Base-by-base conservation (phyloP, 495 filamentous ascomycete genomes). In the Thermochaetoides thermophila region DNA sequence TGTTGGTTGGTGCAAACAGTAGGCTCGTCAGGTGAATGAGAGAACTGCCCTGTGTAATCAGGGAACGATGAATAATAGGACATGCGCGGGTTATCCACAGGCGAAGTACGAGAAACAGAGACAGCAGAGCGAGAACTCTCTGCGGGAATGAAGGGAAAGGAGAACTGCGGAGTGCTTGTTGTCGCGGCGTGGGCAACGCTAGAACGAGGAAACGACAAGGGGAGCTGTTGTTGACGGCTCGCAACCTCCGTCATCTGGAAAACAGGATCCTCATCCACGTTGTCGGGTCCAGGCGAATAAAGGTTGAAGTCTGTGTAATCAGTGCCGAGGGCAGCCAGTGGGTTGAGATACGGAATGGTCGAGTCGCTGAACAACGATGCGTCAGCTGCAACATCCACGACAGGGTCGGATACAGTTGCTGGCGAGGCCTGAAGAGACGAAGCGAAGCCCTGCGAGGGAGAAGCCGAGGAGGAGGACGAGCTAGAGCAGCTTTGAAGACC, bases 241-340 rank as follows among this genome's bases (percentile, higher is more conserved):
- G 15, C 18, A 22, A 39, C 29, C 26, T 44, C 38, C 27, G 37
- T 40, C 39, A 38, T 42, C 27, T 36, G 33, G 13, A 42, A 35
- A 17, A 43, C 43, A 19, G 50, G 52, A 18, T 64, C 61, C 24
- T 65, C 63, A 16, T 65, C 61, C 27, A 57, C 49, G 42, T 48
- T 45, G 40, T 47, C 52, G 5, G 60, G 56, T n/a, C 55, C 38
- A 2, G 63, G 63, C 26, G 63, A 67, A 43, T 55, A 67, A 17
- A 67, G 59, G 50, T 60, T 60, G 53, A 67, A 67, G 50, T 67
- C 63, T 35, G 59, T 40, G 38, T 65, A 67, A 46, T 59, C 47
- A 44, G 50, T 61, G 29, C 56, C 59, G 40, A 48, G 45, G 27
- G 55, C 44, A 22, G 46, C 37, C 22, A 51, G 50, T 6, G 55